Evolutionary conservation across 345 rosid genomes (phyloP).

Genomic region (Acer yangbiense): DNA sequence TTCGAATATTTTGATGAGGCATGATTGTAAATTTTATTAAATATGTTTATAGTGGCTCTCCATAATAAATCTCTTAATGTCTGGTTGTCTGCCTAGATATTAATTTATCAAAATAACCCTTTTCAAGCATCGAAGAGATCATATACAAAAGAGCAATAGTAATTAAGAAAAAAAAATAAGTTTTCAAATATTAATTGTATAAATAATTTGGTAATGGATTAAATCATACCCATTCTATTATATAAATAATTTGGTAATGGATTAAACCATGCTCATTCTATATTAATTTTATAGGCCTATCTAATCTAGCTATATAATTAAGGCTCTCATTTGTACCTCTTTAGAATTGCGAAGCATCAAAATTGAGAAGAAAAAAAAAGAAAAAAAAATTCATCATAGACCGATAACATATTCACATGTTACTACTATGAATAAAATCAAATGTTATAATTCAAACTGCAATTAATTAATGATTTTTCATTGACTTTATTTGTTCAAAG

Average conservation of each 20-base stretch:
- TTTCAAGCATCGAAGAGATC: slow-evolving; percentile 8
- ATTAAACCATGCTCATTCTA: slow-evolving; percentile 4
- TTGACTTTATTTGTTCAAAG: slow-evolving; percentile 17
- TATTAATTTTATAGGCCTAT: neutral
- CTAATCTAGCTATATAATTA: neutral
- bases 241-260: neutral
- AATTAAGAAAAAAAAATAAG: neutral
- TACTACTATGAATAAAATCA: neutral
- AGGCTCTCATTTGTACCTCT: slow-evolving; percentile 22
- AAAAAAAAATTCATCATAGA: neutral
- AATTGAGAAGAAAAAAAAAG: neutral
- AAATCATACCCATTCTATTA: neutral
- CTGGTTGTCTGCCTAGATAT: neutral
- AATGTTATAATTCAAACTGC: neutral
- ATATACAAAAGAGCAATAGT: neutral
- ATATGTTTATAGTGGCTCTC: neutral
- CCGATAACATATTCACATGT: slow-evolving; percentile 4
- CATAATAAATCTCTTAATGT: neutral
- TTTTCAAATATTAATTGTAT: neutral
- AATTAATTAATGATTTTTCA: neutral
- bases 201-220: neutral
- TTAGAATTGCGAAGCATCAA: slow-evolving; percentile 27
- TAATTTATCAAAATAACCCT: slow-evolving; percentile 4
- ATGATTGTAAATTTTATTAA: too few species aligned
- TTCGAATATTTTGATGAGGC: neutral